phyloP scores from a whole-genome alignment of 345 rosid genomes.

The Eutrema heterophyllum region DNA sequence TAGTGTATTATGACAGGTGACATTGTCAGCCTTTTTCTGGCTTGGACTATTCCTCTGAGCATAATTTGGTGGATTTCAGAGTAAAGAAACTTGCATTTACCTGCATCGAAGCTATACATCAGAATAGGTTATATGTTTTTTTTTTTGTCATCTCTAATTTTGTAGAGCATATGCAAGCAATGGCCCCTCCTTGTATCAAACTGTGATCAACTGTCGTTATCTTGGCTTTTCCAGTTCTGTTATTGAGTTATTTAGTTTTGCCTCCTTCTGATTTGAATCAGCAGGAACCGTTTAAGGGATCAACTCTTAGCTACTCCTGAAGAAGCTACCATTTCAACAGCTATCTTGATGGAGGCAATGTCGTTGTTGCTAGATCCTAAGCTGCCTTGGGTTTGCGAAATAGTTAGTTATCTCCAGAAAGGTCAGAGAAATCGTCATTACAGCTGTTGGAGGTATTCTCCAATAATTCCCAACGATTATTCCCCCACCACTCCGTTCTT shows the following conservation, averaged over 20 bases:
- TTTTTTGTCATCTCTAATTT: slow-evolving; percentile 1
- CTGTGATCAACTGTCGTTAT: background rate
- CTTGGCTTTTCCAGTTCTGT: slow-evolving; percentile 3
- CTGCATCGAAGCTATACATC: slow-evolving; percentile 74
- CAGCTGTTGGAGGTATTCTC: slow-evolving; percentile 55
- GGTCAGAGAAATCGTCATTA: slow-evolving; percentile 59
- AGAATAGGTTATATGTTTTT: slow-evolving; percentile 75
- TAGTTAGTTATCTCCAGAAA: slow-evolving; percentile 55
- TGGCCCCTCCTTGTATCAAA: slow-evolving; percentile 10
- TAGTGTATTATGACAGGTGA: slow-evolving; percentile 53
- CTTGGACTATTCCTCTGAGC: slow-evolving; percentile 41
- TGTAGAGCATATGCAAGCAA: slow-evolving; percentile 1
- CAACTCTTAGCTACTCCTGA: slow-evolving; percentile 44
- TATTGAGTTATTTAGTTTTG: slow-evolving; percentile 13
- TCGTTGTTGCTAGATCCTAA: slow-evolving; percentile 61
- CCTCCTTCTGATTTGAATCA: slow-evolving; percentile 25
- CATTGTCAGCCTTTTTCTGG: slow-evolving; percentile 59
- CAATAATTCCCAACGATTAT: background rate
- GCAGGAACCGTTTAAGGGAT: slow-evolving; percentile 59
- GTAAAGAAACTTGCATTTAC: slow-evolving; percentile 63
- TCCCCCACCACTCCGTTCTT: slow-evolving; percentile 18
- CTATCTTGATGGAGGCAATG: slow-evolving; percentile 64
- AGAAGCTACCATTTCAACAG: slow-evolving; percentile 41
- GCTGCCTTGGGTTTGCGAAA: slow-evolving; percentile 89
- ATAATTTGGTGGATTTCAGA: slow-evolving; percentile 67